Base-by-base conservation (phyloP, 169 alveolate species). In the Plasmodium ovale region DNA sequence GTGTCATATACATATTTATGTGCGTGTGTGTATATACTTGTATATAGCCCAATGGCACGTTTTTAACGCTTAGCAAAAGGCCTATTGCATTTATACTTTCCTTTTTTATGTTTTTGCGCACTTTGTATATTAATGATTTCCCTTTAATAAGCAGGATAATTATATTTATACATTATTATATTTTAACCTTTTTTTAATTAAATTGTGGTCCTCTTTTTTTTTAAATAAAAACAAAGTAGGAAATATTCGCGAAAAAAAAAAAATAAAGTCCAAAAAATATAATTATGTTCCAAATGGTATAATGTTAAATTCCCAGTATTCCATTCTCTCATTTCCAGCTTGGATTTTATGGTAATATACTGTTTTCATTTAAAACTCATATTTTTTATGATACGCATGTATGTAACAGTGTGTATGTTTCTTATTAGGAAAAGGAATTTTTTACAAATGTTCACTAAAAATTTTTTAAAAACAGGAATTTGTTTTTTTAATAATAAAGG, bases 341-440 rank as follows among this genome's bases (percentile, higher is more conserved):
- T n/a, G 73, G 35, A 37, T 65, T 65, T 25, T 65, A 65, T 23
- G 23, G 73, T n/a, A n/a, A n/a, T 54, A 31, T 35, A 35, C 14
- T 47, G 5, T 37, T 65, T 65, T 25, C 37, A 31, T 65, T 21
- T 65, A 65, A 31, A 27, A 23, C 27, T 62, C 51, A 39, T 39
- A 39, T 39, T 65, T 65, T 37, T 65, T 33, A 65, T 65, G 35
- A 65, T 27, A 29, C 19, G 27, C 19, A 25, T 37, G 73, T 9
- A 25, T 7, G 5, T 16, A 42, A 65, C 14, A 39, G n/a, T 27
- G 14, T 10, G n/a, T 10, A 25, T 2, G 33, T n/a, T n/a, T 23
- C 73, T 16, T 31, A 7, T 27, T 65, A 25, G 21, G 33, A 65
- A 65, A 65, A 14, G n/a, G 42, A 27, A 65, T 25, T 65, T 65